Conservation (phyloP, 768 basidiomycete species). For the Pulveroboletus sp. region DNA sequence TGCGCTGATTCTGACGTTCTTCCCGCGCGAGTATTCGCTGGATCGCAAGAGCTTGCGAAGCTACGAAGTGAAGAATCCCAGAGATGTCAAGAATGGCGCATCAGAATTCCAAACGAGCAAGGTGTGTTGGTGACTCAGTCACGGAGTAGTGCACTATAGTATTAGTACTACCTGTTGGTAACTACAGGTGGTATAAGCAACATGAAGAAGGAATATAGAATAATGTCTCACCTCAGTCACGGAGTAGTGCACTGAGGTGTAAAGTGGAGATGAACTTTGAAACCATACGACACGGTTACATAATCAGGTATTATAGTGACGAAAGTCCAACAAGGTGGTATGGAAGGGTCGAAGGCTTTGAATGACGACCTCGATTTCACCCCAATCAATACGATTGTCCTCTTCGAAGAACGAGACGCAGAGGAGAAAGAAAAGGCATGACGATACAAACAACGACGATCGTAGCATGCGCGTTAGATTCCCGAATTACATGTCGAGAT, state of each 20-base stretch:
- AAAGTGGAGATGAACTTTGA: too few species aligned
- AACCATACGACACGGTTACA: too few species aligned
- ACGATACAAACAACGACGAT: not conserved
- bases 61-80: constrained; percentile 20
- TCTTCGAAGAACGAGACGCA: not conserved
- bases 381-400: not conserved
- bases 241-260: too few species aligned
- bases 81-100: constrained; percentile 30
- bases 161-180: too few species aligned
- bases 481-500: not conserved
- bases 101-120: not conserved
- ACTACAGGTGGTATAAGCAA: too few species aligned
- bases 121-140: too few species aligned
- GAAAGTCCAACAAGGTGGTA: too few species aligned
- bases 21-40: constrained; percentile 58
- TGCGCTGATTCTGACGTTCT: constrained; percentile 47
- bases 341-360: too few species aligned
- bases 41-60: constrained; percentile 45
- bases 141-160: too few species aligned
- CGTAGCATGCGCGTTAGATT: not conserved
- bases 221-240: too few species aligned
- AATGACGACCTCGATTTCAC: not conserved
- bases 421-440: not conserved
- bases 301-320: too few species aligned
- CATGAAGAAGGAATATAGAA: too few species aligned